These are phyloP conservation scores for Ceriops decandra DNA, from an alignment of 345 rosid species.

Conservation along the genomic window DNA sequence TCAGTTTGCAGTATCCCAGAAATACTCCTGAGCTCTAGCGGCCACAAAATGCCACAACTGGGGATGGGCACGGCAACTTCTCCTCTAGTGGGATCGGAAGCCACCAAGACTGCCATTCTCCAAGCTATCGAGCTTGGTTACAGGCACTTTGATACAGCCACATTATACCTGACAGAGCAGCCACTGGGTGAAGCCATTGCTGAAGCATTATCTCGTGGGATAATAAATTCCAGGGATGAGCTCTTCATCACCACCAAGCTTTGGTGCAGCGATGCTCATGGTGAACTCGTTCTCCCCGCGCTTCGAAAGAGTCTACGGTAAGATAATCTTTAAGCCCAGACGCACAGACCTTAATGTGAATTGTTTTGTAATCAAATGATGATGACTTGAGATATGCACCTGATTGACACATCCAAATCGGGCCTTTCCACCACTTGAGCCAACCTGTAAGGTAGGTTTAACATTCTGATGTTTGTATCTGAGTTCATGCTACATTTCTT, in stretches of 20 bases:
- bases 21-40: constrained; percentile 8
- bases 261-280: constrained; percentile 56
- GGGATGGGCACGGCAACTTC: constrained; percentile 30
- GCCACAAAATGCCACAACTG: constrained; percentile 18
- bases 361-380: too few species aligned
- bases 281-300: constrained; percentile 44
- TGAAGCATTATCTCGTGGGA: constrained; percentile 40
- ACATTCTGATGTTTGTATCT: too few species aligned
- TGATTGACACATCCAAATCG: too few species aligned
- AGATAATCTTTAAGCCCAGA: neutral
- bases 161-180: constrained; percentile 26
- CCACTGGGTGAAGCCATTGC: constrained; percentile 34
- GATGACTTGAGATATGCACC: too few species aligned
- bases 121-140: constrained; percentile 32
- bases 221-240: constrained; percentile 46
- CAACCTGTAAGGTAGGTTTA: too few species aligned
- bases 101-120: constrained; percentile 13
- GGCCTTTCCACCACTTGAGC: too few species aligned
- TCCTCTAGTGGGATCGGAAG: constrained; percentile 24
- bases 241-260: constrained; percentile 59
- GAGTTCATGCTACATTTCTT: too few species aligned
- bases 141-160: constrained; percentile 37
- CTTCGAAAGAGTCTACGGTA: constrained; percentile 44
- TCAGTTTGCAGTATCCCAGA: constrained; percentile 17
- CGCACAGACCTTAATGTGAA: neutral